Evolutionary conservation across 2,329 filamentous ascomycete genomes (phyloP).

Genomic region (Apiospora rasikravindrae): DNA sequence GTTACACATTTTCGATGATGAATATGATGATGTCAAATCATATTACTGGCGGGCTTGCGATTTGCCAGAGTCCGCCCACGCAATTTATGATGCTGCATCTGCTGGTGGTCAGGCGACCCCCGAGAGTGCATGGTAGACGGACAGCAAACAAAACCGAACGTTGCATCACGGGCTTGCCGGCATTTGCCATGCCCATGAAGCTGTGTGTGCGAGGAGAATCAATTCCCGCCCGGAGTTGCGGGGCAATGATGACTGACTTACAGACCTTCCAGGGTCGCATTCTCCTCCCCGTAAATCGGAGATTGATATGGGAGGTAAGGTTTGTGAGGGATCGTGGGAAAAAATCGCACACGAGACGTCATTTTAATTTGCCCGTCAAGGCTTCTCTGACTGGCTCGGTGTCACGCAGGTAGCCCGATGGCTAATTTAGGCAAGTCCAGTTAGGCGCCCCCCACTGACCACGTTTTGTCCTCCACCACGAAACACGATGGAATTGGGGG

Average conservation of each 20-base stretch:
- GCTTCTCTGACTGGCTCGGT: background rate
- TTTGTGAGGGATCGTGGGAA: background rate
- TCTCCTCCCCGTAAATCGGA: background rate
- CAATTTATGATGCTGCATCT: constrained; percentile 3
- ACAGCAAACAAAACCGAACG: constrained; percentile 6
- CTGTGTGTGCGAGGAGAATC: background rate
- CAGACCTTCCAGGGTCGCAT: background rate
- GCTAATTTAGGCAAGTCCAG: background rate
- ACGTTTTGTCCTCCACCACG: constrained; percentile 12
- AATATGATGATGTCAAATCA: background rate
- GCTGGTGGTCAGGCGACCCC: constrained; percentile 7
- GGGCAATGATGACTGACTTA: background rate
- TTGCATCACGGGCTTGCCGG: constrained; percentile 5
- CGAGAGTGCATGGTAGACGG: background rate
- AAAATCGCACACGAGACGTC: background rate
- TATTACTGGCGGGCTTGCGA: background rate
- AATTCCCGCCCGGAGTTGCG: background rate
- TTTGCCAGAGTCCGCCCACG: background rate
- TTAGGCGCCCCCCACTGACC: background rate
- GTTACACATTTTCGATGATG: constrained; percentile 2
- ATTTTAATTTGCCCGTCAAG: constrained; percentile 1
- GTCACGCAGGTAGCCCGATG: background rate
- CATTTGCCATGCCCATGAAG: background rate
- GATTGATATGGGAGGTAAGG: background rate
- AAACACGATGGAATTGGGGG: background rate